Conservation (phyloP, 1,284 basidiomycete species). For the Microbotryomycetes sp. region DNA sequence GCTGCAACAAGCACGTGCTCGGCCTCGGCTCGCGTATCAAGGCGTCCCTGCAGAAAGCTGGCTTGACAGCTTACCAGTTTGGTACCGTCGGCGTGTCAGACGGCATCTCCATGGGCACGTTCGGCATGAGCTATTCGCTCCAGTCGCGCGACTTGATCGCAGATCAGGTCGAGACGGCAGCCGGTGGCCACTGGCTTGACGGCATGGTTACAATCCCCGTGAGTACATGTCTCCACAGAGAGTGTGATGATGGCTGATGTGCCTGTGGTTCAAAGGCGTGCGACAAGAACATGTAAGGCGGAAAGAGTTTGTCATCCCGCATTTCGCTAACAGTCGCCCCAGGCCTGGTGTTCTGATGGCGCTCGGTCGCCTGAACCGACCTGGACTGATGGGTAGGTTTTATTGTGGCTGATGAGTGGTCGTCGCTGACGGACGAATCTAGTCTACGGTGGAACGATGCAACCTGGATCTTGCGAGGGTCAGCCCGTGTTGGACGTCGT, state of each 20-base stretch:
- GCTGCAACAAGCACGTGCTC: constrained; percentile 81
- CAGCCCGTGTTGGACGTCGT: constrained; percentile 80
- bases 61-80: constrained; percentile 90
- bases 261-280: constrained; percentile 46
- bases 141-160: constrained; percentile 85
- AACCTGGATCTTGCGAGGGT: constrained; percentile 76
- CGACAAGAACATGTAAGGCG: constrained; percentile 65
- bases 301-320: constrained; percentile 4
- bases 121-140: constrained; percentile 70
- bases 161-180: constrained; percentile 83
- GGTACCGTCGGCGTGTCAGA: constrained; percentile 95
- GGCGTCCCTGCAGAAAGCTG: constrained; percentile 62
- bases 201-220: constrained; percentile 93
- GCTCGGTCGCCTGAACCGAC: constrained; percentile 85
- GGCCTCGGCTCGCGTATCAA: constrained; percentile 82
- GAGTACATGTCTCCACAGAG: constrained; percentile 33
- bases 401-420: neutral
- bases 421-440: constrained; percentile 40
- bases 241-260: constrained; percentile 61
- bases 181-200: constrained; percentile 97
- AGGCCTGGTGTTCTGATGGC: constrained; percentile 79
- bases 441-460: constrained; percentile 91
- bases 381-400: constrained; percentile 57
- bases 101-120: constrained; percentile 81
- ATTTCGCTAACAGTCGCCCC: no score